Conservation (phyloP, 2,329 filamentous ascomycete genomes). For the Scytalidium sp. region DNA sequence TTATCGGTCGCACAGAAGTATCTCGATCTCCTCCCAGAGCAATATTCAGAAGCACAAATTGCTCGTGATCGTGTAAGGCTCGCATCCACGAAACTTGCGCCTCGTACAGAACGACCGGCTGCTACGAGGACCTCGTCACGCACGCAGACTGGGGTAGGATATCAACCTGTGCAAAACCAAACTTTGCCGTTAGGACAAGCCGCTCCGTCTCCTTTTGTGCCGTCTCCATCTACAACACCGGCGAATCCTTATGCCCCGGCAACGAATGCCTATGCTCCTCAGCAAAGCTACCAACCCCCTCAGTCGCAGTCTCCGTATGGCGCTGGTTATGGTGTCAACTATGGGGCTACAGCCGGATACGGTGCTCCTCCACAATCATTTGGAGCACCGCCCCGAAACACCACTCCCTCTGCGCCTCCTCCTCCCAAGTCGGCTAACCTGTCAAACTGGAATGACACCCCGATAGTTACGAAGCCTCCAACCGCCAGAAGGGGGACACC, state of each 20-base stretch:
- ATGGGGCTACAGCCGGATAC: constrained; percentile 24
- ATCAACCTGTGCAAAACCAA: constrained; percentile 45
- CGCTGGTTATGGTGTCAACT: constrained; percentile 23
- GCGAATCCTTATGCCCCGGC: constrained; percentile 49
- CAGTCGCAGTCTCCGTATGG: constrained; percentile 30
- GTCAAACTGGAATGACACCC: constrained; percentile 92
- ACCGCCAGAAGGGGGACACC: constrained; percentile 72
- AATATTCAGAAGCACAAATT: constrained; percentile 83
- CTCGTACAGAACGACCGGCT: constrained; percentile 28
- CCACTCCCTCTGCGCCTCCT: constrained; percentile 65
- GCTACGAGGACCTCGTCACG: constrained; percentile 39
- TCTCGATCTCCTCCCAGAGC: constrained; percentile 77
- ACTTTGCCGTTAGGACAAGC: constrained; percentile 22
- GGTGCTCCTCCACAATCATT: constrained; percentile 32
- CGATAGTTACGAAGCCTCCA: constrained; percentile 75
- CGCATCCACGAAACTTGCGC: constrained; percentile 65
- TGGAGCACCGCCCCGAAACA: constrained; percentile 59
- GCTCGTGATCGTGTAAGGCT: constrained; percentile 81
- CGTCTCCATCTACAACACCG: constrained; percentile 26
- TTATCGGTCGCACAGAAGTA: constrained; percentile 87
- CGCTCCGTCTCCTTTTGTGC: constrained; percentile 35
- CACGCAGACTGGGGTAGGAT: constrained; percentile 38
- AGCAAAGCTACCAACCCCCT: constrained; percentile 35
- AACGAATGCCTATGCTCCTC: constrained; percentile 34
- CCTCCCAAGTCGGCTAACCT: constrained; percentile 69